phyloP scores from a whole-genome alignment of 2,329 filamentous ascomycete species.

The Exophiala spinifera region DNA sequence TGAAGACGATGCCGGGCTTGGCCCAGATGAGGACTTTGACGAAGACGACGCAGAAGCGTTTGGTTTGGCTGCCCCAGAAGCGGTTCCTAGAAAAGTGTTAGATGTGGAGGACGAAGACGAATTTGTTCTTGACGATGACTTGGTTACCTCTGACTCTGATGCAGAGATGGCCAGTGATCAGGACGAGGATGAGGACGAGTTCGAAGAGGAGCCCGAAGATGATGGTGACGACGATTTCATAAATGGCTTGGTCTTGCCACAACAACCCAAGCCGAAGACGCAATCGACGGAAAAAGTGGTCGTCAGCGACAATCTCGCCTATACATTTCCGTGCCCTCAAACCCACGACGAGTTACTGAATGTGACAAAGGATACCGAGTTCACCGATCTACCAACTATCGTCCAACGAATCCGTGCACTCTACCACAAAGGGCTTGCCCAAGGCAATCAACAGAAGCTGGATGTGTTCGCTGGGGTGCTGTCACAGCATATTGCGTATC shows the following conservation, averaged over 20 bases:
- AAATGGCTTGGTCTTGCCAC: constrained; percentile 57
- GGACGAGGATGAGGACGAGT: constrained; percentile 43
- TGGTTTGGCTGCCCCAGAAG: constrained; percentile 55
- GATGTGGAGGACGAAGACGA: constrained; percentile 92
- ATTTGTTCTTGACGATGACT: constrained; percentile 83
- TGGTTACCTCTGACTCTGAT: constrained; percentile 76
- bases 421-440: constrained; percentile 84
- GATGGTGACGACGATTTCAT: constrained; percentile 69
- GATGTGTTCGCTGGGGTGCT: constrained; percentile 51
- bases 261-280: constrained; percentile 46
- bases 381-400: constrained; percentile 68
- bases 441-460: constrained; percentile 81
- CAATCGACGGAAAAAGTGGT: constrained; percentile 55
- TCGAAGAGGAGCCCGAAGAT: constrained; percentile 56
- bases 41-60: constrained; percentile 60
- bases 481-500: constrained; percentile 56
- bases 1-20: constrained; percentile 41
- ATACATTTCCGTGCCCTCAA: constrained; percentile 81
- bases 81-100: constrained; percentile 44
- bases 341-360: constrained; percentile 70
- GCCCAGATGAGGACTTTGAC: constrained; percentile 50
- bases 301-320: constrained; percentile 59
- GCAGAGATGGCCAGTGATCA: constrained; percentile 42
- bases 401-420: constrained; percentile 86
- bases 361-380: constrained; percentile 59